These are phyloP conservation scores for Phytophthora pini DNA, from an alignment of 352 stramenopile genomes.

Conservation along the genomic window DNA sequence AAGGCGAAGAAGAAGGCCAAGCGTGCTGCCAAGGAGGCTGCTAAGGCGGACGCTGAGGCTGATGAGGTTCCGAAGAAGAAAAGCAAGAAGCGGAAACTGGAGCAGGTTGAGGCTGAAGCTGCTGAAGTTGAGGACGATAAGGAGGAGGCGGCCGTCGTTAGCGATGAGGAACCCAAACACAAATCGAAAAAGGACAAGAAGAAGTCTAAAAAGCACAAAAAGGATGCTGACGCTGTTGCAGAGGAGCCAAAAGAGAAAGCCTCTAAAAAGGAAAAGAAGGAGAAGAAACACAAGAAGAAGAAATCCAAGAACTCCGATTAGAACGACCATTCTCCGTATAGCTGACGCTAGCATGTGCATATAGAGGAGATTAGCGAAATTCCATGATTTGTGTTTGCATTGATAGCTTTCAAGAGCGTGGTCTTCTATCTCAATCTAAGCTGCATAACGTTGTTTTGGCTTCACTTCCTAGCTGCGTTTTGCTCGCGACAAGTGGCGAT, in stretches of 20 bases:
- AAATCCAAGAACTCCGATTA: constrained; percentile 49
- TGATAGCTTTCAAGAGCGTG: constrained; percentile 4
- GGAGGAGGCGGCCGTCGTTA: constrained; percentile 30
- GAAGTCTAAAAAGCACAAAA: constrained; percentile 55
- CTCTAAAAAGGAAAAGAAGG: constrained; percentile 38
- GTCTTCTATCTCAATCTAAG: constrained; percentile 20
- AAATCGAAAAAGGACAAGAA: constrained; percentile 47
- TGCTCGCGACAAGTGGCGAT: constrained; percentile 50
- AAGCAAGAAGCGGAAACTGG: constrained; percentile 51
- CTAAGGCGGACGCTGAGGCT: constrained; percentile 34
- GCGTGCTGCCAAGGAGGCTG: constrained; percentile 18
- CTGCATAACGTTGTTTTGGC: background rate
- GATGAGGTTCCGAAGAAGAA: constrained; percentile 39
- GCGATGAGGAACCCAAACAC: constrained; percentile 27
- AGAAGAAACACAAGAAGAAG: constrained; percentile 61
- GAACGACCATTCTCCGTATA: background rate
- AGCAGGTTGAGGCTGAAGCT: constrained; percentile 39
- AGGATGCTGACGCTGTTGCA: background rate
- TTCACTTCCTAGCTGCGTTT: constrained; percentile 24
- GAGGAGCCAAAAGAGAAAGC: constrained; percentile 18
- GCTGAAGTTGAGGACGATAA: constrained; percentile 35
- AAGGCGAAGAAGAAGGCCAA: constrained; percentile 47
- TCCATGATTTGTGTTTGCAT: constrained; percentile 25
- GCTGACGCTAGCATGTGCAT: constrained; percentile 2
- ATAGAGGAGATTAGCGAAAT: constrained; percentile 25